Evolutionary conservation across 169 alveolate genomes (phyloP).

Genomic region (Cryptosporidium meleagridis): DNA sequence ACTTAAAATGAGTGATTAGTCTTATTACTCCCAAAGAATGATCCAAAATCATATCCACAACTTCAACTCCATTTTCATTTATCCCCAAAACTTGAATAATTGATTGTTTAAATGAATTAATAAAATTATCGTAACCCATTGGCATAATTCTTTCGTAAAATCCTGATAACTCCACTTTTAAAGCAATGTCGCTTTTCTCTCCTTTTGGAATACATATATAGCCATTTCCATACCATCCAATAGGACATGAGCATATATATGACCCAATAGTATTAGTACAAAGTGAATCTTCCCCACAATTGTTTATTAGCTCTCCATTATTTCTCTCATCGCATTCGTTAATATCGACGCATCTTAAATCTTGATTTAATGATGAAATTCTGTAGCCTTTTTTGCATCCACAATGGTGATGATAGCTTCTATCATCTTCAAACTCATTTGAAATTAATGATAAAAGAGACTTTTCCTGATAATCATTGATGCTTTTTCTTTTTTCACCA

Average conservation of each 20-base stretch:
- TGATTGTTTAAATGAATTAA: constrained; percentile 27
- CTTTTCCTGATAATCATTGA: neutral
- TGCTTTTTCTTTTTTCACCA: neutral
- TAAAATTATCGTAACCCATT: constrained; percentile 24
- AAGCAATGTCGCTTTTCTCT: constrained; percentile 71
- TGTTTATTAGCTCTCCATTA: constrained; percentile 18
- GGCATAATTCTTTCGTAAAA: constrained; percentile 30
- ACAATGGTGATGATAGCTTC: constrained; percentile 4
- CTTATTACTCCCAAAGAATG: neutral
- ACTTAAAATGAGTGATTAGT: constrained; percentile 11
- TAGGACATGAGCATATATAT: constrained; percentile 75
- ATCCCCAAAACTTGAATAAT: constrained; percentile 13
- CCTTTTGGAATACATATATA: constrained; percentile 75
- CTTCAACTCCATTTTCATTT: constrained; percentile 11
- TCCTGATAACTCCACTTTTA: constrained; percentile 39
- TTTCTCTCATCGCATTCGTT: constrained; percentile 24
- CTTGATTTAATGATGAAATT: neutral
- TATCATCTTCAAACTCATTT: neutral
- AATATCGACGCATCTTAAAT: constrained; percentile 24
- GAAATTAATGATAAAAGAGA: neutral
- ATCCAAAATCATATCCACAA: constrained; percentile 16
- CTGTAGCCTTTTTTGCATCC: constrained; percentile 54
- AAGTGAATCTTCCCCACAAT: constrained; percentile 70
- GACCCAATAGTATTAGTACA: constrained; percentile 79
- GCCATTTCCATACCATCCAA: constrained; percentile 78